Percentiles rank a stretch among this genome's conserved stretches.
These are phyloP conservation scores for Penicillium sp. DNA, from an alignment of 2,329 filamentous ascomycete species.

Conservation along the genomic window DNA sequence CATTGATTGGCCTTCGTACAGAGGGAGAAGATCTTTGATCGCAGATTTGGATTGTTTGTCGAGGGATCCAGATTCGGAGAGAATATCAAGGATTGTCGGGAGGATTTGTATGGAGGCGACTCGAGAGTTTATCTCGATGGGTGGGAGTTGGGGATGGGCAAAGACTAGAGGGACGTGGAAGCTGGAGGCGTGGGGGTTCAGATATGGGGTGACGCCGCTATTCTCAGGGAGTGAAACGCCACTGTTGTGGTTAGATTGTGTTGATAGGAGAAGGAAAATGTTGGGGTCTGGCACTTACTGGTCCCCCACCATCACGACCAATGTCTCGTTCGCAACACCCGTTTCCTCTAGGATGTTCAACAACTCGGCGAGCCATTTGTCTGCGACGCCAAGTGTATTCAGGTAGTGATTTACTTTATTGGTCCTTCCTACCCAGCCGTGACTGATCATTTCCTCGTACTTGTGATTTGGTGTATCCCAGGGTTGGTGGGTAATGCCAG, in stretches of 20 bases:
- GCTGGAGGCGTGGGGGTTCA: neutral
- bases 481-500: constrained; percentile 26
- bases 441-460: constrained; percentile 19
- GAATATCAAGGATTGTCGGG: constrained; percentile 46
- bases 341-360: neutral
- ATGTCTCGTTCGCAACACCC: neutral
- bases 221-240: neutral
- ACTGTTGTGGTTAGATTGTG: neutral
- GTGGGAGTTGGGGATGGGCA: neutral
- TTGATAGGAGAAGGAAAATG: neutral
- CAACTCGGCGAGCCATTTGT: neutral
- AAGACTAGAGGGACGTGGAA: neutral
- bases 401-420: neutral
- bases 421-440: constrained; percentile 23
- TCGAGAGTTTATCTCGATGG: neutral
- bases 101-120: constrained; percentile 14
- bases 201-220: neutral
- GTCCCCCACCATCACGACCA: neutral
- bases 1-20: constrained; percentile 49
- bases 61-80: constrained; percentile 41
- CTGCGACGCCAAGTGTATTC: neutral
- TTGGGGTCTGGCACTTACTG: neutral
- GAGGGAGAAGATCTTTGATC: constrained; percentile 40
- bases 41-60: constrained; percentile 28
- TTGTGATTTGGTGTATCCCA: constrained; percentile 20